Evolutionary conservation across 805 yeast genomes (phyloP).

Genomic region (Saccharomycopsis fodiens): DNA sequence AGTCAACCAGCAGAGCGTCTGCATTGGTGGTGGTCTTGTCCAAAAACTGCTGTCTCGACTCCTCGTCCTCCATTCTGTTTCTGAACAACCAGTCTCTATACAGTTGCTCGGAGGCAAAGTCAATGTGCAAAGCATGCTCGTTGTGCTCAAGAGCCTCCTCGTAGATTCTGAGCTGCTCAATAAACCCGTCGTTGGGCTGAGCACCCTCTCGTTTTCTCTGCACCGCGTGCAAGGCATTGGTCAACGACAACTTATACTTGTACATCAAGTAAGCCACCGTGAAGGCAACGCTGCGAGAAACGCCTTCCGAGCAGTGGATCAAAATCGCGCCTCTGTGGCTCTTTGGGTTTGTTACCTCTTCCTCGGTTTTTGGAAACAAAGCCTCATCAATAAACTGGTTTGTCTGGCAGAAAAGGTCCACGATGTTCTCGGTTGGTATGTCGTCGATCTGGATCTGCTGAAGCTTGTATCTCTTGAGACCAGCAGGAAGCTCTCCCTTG

Average conservation of each 20-base stretch:
- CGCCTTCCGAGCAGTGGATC: slow-evolving; percentile 86
- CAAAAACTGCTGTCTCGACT: slow-evolving; percentile 21
- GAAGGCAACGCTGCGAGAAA: slow-evolving; percentile 82
- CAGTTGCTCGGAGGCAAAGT: slow-evolving; percentile 24
- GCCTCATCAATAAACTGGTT: slow-evolving; percentile 63
- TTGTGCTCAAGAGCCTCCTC: slow-evolving; percentile 27
- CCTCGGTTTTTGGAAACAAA: slow-evolving; percentile 30
- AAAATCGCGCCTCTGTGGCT: slow-evolving; percentile 41
- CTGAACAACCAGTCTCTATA: slow-evolving; percentile 34
- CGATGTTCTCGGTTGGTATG: slow-evolving; percentile 55
- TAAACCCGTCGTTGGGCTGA: slow-evolving; percentile 68
- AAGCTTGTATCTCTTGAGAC: slow-evolving; percentile 41
- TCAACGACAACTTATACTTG: slow-evolving; percentile 48
- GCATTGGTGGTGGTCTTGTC: slow-evolving; percentile 7
- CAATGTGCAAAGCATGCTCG: slow-evolving; percentile 27
- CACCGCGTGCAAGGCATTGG: slow-evolving; percentile 71
- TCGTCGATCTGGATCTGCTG: slow-evolving; percentile 70
- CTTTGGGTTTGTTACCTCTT: slow-evolving; percentile 20
- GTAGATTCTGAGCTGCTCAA: slow-evolving; percentile 62
- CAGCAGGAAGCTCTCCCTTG: slow-evolving; percentile 52
- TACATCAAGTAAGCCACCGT: slow-evolving; percentile 86
- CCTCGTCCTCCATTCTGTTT: slow-evolving; percentile 26
- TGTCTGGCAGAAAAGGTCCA: slow-evolving; percentile 52
- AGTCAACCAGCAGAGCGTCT: slow-evolving; percentile 15
- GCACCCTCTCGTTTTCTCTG: slow-evolving; percentile 50